These are phyloP conservation scores for Ustilago curta DNA, from an alignment of 1,284 basidiomycete species.

Conservation along the genomic window DNA sequence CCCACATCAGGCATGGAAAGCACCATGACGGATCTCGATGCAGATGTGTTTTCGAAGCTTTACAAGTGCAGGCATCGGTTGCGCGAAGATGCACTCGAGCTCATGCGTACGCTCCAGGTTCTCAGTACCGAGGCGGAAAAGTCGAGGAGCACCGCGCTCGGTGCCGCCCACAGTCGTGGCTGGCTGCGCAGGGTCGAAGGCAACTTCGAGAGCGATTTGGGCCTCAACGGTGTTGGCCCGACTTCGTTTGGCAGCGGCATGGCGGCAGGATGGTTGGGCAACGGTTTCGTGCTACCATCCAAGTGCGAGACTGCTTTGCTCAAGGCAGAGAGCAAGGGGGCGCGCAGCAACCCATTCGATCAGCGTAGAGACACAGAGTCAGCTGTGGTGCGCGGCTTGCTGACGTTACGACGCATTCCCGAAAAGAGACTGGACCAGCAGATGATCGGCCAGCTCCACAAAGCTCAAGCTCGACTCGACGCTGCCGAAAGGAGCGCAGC, in stretches of 20 bases:
- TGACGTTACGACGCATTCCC: conserved; percentile 52
- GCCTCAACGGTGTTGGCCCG: conserved; percentile 50
- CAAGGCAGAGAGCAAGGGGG: conserved; percentile 40
- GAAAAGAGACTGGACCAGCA: conserved; percentile 32
- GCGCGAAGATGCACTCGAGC: conserved; percentile 55
- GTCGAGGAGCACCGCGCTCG: conserved; percentile 40
- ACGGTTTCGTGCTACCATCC: conserved; percentile 67
- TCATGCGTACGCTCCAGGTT: conserved; percentile 43
- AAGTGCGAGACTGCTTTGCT: conserved; percentile 54
- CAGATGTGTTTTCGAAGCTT: conserved; percentile 52
- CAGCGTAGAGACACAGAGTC: conserved; percentile 49
- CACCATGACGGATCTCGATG: conserved; percentile 51
- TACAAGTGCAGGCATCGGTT: conserved; percentile 63
- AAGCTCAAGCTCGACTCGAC: conserved; percentile 7
- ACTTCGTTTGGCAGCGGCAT: conserved; percentile 64
- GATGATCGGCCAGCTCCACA: conserved; percentile 18
- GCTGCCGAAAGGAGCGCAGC: conserved; percentile 1
- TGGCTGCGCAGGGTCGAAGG: conserved; percentile 52
- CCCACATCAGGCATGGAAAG: conserved; percentile 42
- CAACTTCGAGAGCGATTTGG: conserved; percentile 49
- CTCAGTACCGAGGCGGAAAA: conserved; percentile 47
- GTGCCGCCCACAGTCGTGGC: conserved; percentile 30
- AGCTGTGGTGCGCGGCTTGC: conserved; percentile 45
- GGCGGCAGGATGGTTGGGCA: conserved; percentile 68
- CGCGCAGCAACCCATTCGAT: conserved; percentile 54